phyloP scores from a whole-genome alignment of 2,329 filamentous ascomycete species.

The Cladosporium velox region DNA sequence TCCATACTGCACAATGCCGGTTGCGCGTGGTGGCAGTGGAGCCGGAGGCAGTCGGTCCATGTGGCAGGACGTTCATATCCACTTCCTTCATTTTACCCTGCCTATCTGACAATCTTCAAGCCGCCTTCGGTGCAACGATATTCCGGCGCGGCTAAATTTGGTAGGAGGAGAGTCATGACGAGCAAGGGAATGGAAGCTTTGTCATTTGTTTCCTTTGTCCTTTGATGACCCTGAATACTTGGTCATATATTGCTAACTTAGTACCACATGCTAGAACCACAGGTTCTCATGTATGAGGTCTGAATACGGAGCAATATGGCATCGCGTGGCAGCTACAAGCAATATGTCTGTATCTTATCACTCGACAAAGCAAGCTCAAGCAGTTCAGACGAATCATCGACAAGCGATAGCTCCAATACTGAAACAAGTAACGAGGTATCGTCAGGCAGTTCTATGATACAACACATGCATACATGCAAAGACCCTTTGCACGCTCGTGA shows the following conservation, averaged over 20 bases:
- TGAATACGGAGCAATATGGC: background rate
- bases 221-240: background rate
- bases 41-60: slow-evolving; percentile 7
- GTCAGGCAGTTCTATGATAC: background rate
- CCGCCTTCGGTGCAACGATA: slow-evolving; percentile 10
- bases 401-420: background rate
- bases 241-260: background rate
- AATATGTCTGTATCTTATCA: background rate
- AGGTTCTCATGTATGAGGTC: background rate
- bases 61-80: background rate
- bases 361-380: background rate
- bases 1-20: background rate
- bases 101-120: background rate
- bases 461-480: background rate
- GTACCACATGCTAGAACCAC: background rate
- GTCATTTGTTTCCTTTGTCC: background rate
- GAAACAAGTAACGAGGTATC: background rate
- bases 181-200: background rate
- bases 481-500: background rate
- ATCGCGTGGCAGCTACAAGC: background rate
- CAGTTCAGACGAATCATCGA: background rate
- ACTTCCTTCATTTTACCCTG: background rate
- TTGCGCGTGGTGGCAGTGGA: background rate
- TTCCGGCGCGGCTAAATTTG: slow-evolving; percentile 11
- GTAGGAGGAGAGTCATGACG: background rate